phyloP scores from a whole-genome alignment of 139 green algal genomes.

The Bryopsis sp. region DNA sequence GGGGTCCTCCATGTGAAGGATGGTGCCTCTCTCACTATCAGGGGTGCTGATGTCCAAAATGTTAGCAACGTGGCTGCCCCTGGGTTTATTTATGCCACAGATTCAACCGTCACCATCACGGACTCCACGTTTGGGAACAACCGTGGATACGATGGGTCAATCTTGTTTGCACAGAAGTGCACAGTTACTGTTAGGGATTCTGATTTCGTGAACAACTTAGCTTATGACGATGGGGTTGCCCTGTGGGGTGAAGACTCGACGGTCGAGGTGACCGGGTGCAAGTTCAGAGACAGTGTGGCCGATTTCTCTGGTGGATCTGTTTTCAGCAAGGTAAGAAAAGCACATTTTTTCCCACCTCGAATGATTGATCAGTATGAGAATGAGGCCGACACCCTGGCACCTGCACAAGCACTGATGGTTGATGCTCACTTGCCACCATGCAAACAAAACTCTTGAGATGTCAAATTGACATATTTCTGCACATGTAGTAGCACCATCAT shows the following conservation, averaged over 20 bases:
- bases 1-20: neutral
- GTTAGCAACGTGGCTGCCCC: conserved; percentile 12
- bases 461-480: no score
- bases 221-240: conserved; percentile 15
- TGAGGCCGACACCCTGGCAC: no score
- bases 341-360: neutral
- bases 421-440: no score
- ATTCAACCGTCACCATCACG: neutral
- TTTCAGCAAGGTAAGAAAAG: neutral
- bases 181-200: neutral
- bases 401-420: no score
- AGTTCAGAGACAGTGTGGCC: neutral
- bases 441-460: no score
- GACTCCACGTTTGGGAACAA: conserved; percentile 8
- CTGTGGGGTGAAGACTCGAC: conserved; percentile 7
- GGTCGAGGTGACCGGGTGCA: neutral
- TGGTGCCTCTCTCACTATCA: conserved; percentile 4
- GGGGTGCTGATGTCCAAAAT: neutral
- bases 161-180: conserved; percentile 5
- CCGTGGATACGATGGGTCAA: conserved; percentile 4
- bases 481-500: no score
- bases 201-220: conserved; percentile 14
- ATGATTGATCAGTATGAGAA: neutral
- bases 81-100: neutral
- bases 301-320: conserved; percentile 13